phyloP scores from a whole-genome alignment of 1,284 basidiomycete genomes.

The Sanguinoderma infundibulare region DNA sequence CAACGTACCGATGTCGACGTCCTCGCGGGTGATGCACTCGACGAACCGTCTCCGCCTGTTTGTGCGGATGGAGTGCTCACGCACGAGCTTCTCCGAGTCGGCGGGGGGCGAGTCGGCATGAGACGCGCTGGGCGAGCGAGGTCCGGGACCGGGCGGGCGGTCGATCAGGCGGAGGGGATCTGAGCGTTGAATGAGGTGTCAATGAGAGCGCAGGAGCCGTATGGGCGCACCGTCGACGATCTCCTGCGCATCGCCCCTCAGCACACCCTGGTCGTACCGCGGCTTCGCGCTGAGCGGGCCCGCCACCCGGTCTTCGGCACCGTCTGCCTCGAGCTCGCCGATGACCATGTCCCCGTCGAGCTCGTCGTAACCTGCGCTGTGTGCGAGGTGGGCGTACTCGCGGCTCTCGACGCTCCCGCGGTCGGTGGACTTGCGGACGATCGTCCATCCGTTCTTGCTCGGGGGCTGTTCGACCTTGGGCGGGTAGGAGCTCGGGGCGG shows the following conservation, averaged over 20 bases:
- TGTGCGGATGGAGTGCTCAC: slow-evolving; percentile 76
- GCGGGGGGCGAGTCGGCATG: slow-evolving; percentile 30
- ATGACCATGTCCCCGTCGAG: slow-evolving; percentile 76
- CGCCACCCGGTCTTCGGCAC: slow-evolving; percentile 43
- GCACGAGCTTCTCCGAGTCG: slow-evolving; percentile 62
- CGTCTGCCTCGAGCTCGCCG: slow-evolving; percentile 71
- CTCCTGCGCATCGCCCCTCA: slow-evolving; percentile 72
- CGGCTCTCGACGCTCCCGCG: slow-evolving; percentile 33
- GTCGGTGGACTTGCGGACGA: slow-evolving; percentile 59
- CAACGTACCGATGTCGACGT: slow-evolving; percentile 75
- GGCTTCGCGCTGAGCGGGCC: slow-evolving; percentile 38
- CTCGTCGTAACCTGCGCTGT: slow-evolving; percentile 38
- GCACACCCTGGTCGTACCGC: slow-evolving; percentile 49
- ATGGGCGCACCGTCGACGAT: slow-evolving; percentile 68
- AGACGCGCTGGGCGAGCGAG: slow-evolving; percentile 6
- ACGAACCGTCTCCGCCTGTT: slow-evolving; percentile 77
- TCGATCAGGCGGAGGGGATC: slow-evolving; percentile 39
- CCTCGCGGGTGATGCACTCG: slow-evolving; percentile 68
- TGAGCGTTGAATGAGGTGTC: slow-evolving; percentile 51
- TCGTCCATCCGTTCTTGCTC: slow-evolving; percentile 74
- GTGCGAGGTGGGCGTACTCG: slow-evolving; percentile 36
- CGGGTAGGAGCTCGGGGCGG: slow-evolving; percentile 78
- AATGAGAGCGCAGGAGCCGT: slow-evolving; percentile 25
- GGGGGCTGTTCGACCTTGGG: slow-evolving; percentile 47
- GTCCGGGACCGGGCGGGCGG: slow-evolving; percentile 25